Percentiles rank a stretch among this genome's conserved stretches.
phyloP scores from a whole-genome alignment of 176 grass and related monocot genomes.

The Leersia perrieri region DNA sequence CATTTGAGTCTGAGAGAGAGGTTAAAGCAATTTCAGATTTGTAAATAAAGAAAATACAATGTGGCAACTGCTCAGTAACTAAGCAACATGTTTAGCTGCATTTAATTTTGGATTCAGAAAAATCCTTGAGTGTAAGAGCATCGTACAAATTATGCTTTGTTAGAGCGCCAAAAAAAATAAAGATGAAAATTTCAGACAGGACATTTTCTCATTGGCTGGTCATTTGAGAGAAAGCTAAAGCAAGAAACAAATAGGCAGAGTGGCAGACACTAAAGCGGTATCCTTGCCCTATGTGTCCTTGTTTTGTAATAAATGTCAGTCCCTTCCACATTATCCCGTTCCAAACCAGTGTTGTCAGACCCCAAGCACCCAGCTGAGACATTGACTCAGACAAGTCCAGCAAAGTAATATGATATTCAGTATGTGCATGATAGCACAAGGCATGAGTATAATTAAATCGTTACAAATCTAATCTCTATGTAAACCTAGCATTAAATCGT shows the following conservation, averaged over 20 bases:
- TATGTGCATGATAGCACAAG: too few species aligned
- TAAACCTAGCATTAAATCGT: too few species aligned
- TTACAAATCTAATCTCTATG: too few species aligned
- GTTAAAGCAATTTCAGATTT: constrained; percentile 19
- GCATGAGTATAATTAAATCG: too few species aligned
- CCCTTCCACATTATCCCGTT: constrained; percentile 8
- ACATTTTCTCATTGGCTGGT: constrained; percentile 5
- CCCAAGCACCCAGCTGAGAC: too few species aligned
- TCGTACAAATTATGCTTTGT: constrained; percentile 15
- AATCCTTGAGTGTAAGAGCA: background rate
- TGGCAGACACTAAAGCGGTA: background rate
- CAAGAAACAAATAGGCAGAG: background rate
- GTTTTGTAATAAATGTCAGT: constrained; percentile 10
- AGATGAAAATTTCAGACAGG: constrained; percentile 2
- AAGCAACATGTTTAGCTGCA: constrained; percentile 2
- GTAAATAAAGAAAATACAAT: background rate
- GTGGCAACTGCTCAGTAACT: background rate
- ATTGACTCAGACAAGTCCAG: too few species aligned
- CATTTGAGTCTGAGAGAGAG: constrained; percentile 38
- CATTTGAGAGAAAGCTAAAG: constrained; percentile 14
- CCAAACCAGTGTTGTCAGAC: background rate
- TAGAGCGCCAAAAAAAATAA: background rate
- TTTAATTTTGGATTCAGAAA: background rate
- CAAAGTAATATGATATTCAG: too few species aligned
- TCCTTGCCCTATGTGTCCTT: background rate